Percentiles rank a stretch among this genome's conserved stretches.
These are phyloP conservation scores for Rosa lucieae DNA, from an alignment of 306 rosid species.

Conservation along the genomic window DNA sequence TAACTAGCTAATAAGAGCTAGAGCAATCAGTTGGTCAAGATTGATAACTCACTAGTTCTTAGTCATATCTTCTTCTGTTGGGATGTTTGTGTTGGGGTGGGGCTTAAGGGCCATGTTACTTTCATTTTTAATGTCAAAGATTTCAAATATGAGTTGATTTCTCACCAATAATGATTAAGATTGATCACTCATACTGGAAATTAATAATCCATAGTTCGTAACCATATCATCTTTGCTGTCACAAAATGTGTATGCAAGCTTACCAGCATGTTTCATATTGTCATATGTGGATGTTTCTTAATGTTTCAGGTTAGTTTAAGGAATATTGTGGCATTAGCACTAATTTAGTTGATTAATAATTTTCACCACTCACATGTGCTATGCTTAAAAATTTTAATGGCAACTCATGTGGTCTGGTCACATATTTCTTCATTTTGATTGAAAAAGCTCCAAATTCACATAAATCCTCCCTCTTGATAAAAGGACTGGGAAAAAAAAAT, in stretches of 20 bases:
- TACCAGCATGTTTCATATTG: neutral
- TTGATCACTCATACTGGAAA: neutral
- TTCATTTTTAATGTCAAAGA: neutral
- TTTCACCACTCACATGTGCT: slow-evolving; percentile 7
- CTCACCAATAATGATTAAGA: neutral
- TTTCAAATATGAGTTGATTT: neutral
- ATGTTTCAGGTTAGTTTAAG: neutral
- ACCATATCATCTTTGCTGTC: neutral
- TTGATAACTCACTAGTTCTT: no score
- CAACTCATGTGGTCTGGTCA: no score
- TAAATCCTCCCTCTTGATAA: no score
- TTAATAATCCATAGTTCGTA: neutral
- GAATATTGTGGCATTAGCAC: neutral
- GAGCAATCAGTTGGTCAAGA: neutral
- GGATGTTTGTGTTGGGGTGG: slow-evolving; percentile 11
- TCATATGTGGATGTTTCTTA: slow-evolving; percentile 1
- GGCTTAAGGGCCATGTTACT: neutral
- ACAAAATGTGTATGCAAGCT: neutral
- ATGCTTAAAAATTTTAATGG: neutral
- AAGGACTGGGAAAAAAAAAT: no score
- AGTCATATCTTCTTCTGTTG: neutral
- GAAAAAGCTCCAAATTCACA: no score
- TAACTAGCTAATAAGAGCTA: neutral
- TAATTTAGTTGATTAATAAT: neutral
- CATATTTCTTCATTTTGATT: no score